Percentiles rank a stretch among this genome's conserved stretches.
phyloP scores from a whole-genome alignment of 139 green algal species.

The Tetradesmus obliquus region DNA sequence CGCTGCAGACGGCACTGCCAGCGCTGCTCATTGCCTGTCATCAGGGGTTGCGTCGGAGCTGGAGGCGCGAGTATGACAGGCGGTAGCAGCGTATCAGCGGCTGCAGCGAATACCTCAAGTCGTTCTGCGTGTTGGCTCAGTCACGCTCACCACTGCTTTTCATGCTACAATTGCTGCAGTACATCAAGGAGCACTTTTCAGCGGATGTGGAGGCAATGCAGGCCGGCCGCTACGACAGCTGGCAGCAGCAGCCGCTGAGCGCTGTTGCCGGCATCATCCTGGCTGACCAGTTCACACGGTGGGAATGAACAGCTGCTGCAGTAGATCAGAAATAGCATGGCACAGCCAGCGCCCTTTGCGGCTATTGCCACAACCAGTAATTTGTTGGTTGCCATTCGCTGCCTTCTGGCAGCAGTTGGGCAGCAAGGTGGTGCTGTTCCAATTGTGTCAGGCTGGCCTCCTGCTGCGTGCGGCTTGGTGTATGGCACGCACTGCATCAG shows the following conservation, averaged over 20 bases:
- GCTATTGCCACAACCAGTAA: too few relatives aligned
- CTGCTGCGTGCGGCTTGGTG: too few relatives aligned
- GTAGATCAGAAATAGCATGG: background rate
- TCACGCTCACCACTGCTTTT: background rate
- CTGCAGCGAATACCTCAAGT: background rate
- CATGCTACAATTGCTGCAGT: constrained; percentile 27
- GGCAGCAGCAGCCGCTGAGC: constrained; percentile 8
- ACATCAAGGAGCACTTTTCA: constrained; percentile 50
- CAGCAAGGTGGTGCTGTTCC: too few relatives aligned
- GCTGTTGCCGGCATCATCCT: constrained; percentile 64
- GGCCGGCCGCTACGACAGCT: constrained; percentile 46
- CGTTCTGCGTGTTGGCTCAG: background rate
- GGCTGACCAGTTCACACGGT: constrained; percentile 66
- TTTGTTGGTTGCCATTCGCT: too few relatives aligned
- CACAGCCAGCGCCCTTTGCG: background rate
- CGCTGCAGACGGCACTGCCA: background rate
- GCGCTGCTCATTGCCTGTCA: background rate
- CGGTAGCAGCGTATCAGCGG: background rate
- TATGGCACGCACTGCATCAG: too few relatives aligned
- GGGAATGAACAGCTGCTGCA: background rate
- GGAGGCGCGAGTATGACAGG: background rate
- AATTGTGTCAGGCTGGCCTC: too few relatives aligned
- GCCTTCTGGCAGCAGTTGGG: too few relatives aligned
- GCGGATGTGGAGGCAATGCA: constrained; percentile 36
- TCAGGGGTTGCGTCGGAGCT: background rate